Conservation (phyloP, 306 rosid species). For the Sophora flavescens region DNA sequence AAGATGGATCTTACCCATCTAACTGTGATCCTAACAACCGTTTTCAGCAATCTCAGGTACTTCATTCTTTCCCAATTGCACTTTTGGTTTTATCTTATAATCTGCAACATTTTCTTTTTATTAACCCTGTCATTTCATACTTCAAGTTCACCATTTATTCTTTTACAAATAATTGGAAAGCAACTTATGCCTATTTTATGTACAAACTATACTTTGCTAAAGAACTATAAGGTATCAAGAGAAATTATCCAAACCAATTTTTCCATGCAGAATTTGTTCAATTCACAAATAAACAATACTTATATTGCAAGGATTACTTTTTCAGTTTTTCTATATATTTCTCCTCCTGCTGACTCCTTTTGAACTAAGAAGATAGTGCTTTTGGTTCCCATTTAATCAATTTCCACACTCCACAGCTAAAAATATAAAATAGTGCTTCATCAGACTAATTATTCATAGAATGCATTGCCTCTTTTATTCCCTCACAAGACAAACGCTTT, state of each 20-base stretch:
- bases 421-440: conserved; percentile 10
- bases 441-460: neutral
- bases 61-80: neutral
- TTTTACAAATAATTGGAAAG: neutral
- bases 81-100: neutral
- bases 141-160: neutral
- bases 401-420: neutral
- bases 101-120: neutral
- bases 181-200: no score
- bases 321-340: neutral
- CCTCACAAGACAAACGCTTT: neutral
- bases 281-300: neutral
- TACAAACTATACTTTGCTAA: no score
- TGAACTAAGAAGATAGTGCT: neutral
- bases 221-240: no score
- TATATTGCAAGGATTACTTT: neutral
- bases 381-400: neutral
- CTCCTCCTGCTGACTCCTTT: no score
- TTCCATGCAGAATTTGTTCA: neutral
- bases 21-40: conserved; percentile 56
- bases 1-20: conserved; percentile 56
- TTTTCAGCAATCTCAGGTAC: conserved; percentile 59
- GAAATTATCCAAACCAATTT: no score
- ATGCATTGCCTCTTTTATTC: neutral
- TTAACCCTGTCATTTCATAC: neutral